phyloP scores from a whole-genome alignment of 1,284 basidiomycete genomes.

The Coriolopsis trogii region DNA sequence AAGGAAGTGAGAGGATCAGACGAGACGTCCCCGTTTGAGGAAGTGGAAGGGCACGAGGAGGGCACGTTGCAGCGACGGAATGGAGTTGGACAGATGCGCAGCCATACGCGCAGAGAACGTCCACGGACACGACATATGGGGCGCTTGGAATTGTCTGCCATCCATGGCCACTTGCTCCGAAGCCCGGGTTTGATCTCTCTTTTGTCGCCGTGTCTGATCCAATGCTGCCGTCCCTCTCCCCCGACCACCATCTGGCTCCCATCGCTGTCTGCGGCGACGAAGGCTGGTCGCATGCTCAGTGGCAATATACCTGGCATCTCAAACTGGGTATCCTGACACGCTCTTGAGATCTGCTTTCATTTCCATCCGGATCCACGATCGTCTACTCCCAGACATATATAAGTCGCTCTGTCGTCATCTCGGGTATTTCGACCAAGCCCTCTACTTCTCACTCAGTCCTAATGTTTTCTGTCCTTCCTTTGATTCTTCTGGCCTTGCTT shows the following conservation, averaged over 20 bases:
- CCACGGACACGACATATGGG: slow-evolving; percentile 8
- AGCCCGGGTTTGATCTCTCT: slow-evolving; percentile 1
- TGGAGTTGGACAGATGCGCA: slow-evolving; percentile 10
- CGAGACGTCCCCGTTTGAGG: neutral
- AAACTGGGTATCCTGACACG: slow-evolving; percentile 4
- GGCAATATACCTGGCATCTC: slow-evolving; percentile 1
- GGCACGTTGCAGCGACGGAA: slow-evolving; percentile 13
- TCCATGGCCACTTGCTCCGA: neutral
- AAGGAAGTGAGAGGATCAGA: neutral
- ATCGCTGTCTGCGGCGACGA: slow-evolving; percentile 2
- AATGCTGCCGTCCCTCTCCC: neutral
- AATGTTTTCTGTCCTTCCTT: slow-evolving; percentile 25
- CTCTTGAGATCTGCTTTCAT: slow-evolving; percentile 13
- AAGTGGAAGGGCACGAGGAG: slow-evolving; percentile 10
- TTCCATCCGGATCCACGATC: slow-evolving; percentile 15
- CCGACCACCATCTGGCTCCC: slow-evolving; percentile 4
- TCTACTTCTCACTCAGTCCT: neutral
- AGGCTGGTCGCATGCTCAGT: slow-evolving; percentile 5
- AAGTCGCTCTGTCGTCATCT: slow-evolving; percentile 14
- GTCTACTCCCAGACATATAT: slow-evolving; percentile 14
- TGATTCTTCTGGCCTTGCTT: slow-evolving; percentile 22
- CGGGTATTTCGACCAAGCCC: neutral
- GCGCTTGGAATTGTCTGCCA: neutral
- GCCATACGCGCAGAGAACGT: slow-evolving; percentile 1
- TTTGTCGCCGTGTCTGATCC: slow-evolving; percentile 1